Evolutionary conservation across 805 yeast species (phyloP), one percentile per base, ranked within the genome.

Genomic region (Hyphopichia homilentoma): DNA sequence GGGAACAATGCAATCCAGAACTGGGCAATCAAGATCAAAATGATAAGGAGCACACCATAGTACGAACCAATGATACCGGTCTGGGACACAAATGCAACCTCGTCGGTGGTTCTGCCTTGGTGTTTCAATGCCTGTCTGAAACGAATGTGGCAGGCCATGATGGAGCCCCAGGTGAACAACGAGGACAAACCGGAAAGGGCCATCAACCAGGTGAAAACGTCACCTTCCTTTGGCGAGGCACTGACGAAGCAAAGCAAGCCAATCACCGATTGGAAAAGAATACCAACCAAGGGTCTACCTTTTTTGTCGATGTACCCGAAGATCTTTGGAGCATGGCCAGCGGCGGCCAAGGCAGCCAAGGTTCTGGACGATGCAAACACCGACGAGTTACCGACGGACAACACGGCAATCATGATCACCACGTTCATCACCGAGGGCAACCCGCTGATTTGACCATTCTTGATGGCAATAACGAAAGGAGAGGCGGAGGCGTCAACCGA

Each of bases 1-100:
- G 95, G 95, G 70, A 69, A 84, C 25, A 83, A 61, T 5, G 93
- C 89, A 37, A 81, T 70, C 86, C 90, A 86, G 68, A 86, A 84
- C 61, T 84, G 89, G 19, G 88, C 85, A 35, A 75, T 62, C 38
- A 87, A 65, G 40, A 85, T 79, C 35, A 81, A 54, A 20, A 71
- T 23, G 53, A 79, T 79, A 50, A 87, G 59, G 16, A 59, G 36
- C 12, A 75, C 48, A 34, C 93, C 94, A 52, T 73, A 73, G 39
- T 52, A 54, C 1, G 94, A 80, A 29, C 94, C 94, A 44, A 53
- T 61, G 19, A 79, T 57, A 45, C 95, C 95, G 24, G 73, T 65
- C 36, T 78, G 81, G 4, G 95, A 72, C 28, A 65, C 68, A 59
- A 75, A 86, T 0, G 81, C 69, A 31, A 85, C 63, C 56, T 85